Evolutionary conservation across 1,284 basidiomycete genomes (phyloP).

Genomic region (Puccinia polysora): DNA sequence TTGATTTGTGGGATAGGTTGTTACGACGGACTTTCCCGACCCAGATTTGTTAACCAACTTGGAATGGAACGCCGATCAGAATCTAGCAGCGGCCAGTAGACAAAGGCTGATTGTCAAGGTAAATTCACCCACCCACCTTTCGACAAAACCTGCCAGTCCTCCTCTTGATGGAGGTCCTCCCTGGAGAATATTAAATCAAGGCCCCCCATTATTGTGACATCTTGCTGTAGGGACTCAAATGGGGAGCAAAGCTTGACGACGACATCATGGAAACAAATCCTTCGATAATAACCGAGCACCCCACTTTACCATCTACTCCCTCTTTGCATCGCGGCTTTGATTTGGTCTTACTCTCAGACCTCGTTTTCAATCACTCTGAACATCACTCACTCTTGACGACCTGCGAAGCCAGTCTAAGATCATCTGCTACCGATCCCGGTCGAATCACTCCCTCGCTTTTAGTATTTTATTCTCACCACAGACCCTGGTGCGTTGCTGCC

Average conservation of each 20-base stretch:
- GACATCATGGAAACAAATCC: background rate
- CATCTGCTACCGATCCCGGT: too few species aligned
- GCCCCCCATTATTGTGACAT: background rate
- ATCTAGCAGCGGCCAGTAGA: conserved; percentile 8
- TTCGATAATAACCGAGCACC: background rate
- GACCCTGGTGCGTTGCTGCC: conserved; percentile 16
- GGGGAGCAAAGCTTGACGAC: conserved; percentile 24
- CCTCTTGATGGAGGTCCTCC: too few species aligned
- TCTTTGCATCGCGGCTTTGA: conserved; percentile 1
- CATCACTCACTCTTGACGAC: conserved; percentile 20
- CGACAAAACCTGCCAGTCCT: background rate
- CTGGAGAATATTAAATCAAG: too few species aligned
- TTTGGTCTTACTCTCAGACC: conserved; percentile 28
- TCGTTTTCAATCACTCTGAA: conserved; percentile 41
- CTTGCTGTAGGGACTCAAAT: conserved; percentile 19
- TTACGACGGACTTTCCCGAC: conserved; percentile 39
- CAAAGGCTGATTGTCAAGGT: conserved; percentile 24
- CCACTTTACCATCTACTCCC: background rate
- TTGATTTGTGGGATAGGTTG: conserved; percentile 6
- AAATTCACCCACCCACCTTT: background rate
- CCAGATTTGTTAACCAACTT: conserved; percentile 30
- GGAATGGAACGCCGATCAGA: conserved; percentile 17
- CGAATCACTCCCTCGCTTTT: conserved; percentile 10
- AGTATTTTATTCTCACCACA: conserved; percentile 38
- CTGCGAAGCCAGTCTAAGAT: conserved; percentile 7